Base-by-base conservation (phyloP, 192 early-diverging fungal genomes). In the Coemansia sp. region DNA sequence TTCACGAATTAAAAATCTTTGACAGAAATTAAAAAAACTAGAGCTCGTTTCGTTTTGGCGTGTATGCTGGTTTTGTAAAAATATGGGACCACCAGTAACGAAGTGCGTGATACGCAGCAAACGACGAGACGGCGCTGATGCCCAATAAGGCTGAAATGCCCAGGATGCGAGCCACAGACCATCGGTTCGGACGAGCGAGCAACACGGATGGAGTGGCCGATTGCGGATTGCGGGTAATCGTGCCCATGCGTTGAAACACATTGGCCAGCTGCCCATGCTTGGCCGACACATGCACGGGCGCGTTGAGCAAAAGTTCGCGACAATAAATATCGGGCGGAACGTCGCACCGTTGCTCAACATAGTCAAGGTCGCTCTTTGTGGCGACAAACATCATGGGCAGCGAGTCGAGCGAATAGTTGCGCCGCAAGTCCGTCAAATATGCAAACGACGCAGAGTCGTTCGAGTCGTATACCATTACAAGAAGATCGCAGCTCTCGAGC, bases 381-480 rank as follows among this genome's bases (percentile, higher is more conserved):
- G 96, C 94, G 38, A 99, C 92, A 84, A 96, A 94, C 2, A 98
- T 89, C 25, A 85, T 85, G 2, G 97, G 96, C 48, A 95, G 67
- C 67, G 88, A 81, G 49, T 93, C 92, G 24, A 97, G 69, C 51
- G 93, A 85, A 69, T 90, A 95, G 59, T 90, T 89, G 70, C 87
- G 90, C 70, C 93, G 69, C 65, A 99, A 69, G 11, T 88, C 85
- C 0, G 89, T 89, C 24, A 99, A 75, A 73, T 98, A 95, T 11
- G 91, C 85, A 76, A 99, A 99, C 6, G 97, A 99, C 60, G 88
- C 89, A 5, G 90, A 90, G 75, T 97, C 93, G 72, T 89, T 91
- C 5, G 92, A 91, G 62, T 99, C 96, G 75, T 97, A 99, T 4
- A 97, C 93, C 79, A 98, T 91, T 50, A 93, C 92, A 51, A 98